These are phyloP conservation scores for Castanea sativa DNA, from an alignment of 306 rosid species.

Conservation along the genomic window DNA sequence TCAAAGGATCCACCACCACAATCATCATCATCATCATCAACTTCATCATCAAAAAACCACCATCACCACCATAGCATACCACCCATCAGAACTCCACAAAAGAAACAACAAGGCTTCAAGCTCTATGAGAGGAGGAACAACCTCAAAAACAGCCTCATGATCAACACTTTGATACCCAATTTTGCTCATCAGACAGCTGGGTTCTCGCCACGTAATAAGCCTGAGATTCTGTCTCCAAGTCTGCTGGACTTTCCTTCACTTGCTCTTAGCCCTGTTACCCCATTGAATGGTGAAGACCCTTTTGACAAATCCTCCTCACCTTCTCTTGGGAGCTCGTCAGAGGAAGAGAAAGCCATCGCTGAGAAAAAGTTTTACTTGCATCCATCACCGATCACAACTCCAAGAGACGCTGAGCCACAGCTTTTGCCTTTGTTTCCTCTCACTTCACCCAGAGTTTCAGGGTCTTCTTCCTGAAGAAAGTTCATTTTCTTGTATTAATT, in stretches of 20 bases:
- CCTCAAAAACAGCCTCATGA: slow-evolving; percentile 77
- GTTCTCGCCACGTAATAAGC: slow-evolving; percentile 65
- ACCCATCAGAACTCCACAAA: slow-evolving; percentile 57
- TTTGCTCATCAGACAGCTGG: slow-evolving; percentile 43
- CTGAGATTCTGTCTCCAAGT: slow-evolving; percentile 87
- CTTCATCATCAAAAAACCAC: slow-evolving; percentile 4
- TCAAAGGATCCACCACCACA: slow-evolving; percentile 27
- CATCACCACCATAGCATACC: slow-evolving; percentile 67
- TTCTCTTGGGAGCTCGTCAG: slow-evolving; percentile 75
- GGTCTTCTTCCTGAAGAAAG: slow-evolving; percentile 50
- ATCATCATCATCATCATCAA: slow-evolving; percentile 17
- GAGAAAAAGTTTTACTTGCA: slow-evolving; percentile 85
- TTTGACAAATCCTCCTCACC: slow-evolving; percentile 76
- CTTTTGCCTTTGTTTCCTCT: slow-evolving; percentile 80
- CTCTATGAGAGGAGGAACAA: slow-evolving; percentile 80
- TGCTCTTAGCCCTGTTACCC: slow-evolving; percentile 88
- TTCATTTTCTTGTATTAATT: slow-evolving; percentile 3
- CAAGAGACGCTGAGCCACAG: slow-evolving; percentile 66
- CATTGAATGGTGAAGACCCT: slow-evolving; percentile 66
- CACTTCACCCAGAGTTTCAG: slow-evolving; percentile 79
- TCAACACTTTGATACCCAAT: slow-evolving; percentile 74
- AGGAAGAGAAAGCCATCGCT: slow-evolving; percentile 90
- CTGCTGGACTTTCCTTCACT: slow-evolving; percentile 83
- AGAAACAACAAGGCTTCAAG: slow-evolving; percentile 75
- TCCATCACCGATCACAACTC: slow-evolving; percentile 69